Evolutionary conservation across 2,329 filamentous ascomycete genomes (phyloP), one percentile per base, ranked within the genome.

Genomic region (Exophiala aquamarina): DNA sequence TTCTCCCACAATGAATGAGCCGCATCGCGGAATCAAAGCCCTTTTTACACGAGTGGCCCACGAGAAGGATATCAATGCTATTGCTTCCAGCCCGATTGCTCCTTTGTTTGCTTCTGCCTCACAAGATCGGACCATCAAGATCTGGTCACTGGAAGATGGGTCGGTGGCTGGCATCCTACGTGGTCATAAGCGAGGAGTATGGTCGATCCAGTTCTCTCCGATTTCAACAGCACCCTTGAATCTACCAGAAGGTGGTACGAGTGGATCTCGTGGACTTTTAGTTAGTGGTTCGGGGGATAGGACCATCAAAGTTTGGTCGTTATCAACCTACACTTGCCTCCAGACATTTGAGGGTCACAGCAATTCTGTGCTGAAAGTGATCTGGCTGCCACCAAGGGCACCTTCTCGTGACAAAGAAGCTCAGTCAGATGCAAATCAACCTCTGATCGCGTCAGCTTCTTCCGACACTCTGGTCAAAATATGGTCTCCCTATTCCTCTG

Each of bases 21-120:
- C 65, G n/a, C 65, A 66, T 41, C 54, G 60, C 8, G 49, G 45
- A 21, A 64, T 64, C 3, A 71, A 71, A 58, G 89, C 89, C 32
- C 70, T 84, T 3, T 98, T 88, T 66, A 97, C 93, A 1, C 82
- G 93, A 47, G 95, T 96, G 68, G 93, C 93, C 1, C 93, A 98
- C 68, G 93, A 98, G 63, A 98, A 98, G 66, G 93, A 98, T 58
- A 98, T 98, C 69, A 98, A 98, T 61, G 90, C 93, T 2, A 80
- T 98, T 41, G 89, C 94, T 55, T 77, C 93, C 9, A 88, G 90
- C 55, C 78, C 83, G 17, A 76, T 79, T 1, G 82, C 81, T 3
- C 81, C 83, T n/a, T 70, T 96, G 1, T 97, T 98, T 63, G 94
- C 92, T 3, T 96, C 93, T 1, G 92, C 93, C 21, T 97, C 92